A percentile compares a stretch with the other conserved stretches of the same genome.
Conservation (phyloP, 2,329 filamentous ascomycete species). For the Lasiodiplodia theobromae region DNA sequence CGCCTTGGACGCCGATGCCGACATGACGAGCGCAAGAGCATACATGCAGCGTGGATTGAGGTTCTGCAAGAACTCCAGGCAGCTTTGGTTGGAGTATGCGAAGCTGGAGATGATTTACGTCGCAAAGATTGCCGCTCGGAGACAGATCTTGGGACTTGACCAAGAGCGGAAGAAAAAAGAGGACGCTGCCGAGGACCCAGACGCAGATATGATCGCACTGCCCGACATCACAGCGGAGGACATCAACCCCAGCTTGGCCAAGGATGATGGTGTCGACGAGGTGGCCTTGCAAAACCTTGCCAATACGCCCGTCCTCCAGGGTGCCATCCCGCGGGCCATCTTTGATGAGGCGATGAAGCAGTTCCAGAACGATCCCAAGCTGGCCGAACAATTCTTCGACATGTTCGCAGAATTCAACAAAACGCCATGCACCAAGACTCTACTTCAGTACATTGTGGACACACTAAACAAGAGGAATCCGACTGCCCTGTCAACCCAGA, state of each 20-base stretch:
- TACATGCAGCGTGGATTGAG: constrained; percentile 90
- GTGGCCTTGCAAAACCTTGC: constrained; percentile 69
- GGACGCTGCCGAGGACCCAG: constrained; percentile 50
- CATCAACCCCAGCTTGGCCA: constrained; percentile 61
- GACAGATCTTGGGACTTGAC: constrained; percentile 71
- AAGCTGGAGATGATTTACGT: constrained; percentile 93
- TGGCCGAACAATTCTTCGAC: constrained; percentile 80
- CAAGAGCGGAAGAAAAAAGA: constrained; percentile 51
- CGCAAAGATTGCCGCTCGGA: constrained; percentile 77
- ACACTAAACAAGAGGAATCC: constrained; percentile 68
- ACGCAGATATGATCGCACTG: constrained; percentile 64
- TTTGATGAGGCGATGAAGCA: constrained; percentile 87
- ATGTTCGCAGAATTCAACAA: constrained; percentile 75
- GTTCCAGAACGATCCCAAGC: constrained; percentile 68
- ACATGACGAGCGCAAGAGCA: constrained; percentile 84
- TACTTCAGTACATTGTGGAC: constrained; percentile 77
- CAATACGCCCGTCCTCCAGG: constrained; percentile 81
- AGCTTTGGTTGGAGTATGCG: constrained; percentile 88
- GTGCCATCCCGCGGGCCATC: constrained; percentile 92
- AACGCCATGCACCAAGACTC: constrained; percentile 68
- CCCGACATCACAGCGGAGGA: constrained; percentile 69
- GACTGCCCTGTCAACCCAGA: constrained; percentile 61
- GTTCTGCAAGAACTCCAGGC: constrained; percentile 79
- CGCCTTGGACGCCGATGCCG: constrained; percentile 77
- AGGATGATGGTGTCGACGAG: constrained; percentile 59